phyloP scores from a whole-genome alignment of 768 basidiomycete species.

The Podaxis carcinomalis region DNA sequence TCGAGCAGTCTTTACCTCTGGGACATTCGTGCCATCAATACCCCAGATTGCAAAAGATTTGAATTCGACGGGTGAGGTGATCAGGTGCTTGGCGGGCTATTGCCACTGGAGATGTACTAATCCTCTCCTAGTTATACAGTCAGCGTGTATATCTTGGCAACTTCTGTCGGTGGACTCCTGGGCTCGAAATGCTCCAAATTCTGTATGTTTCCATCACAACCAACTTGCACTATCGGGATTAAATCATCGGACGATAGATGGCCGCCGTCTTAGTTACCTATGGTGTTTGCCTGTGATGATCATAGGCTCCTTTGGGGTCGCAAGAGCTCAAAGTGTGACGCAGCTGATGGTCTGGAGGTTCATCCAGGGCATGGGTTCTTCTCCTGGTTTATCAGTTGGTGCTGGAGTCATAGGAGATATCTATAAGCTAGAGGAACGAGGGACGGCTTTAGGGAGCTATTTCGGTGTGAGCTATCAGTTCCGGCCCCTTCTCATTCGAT shows the following conservation, averaged over 20 bases:
- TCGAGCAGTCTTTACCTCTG: conserved; percentile 11
- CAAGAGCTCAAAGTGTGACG: conserved; percentile 35
- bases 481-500: background rate
- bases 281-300: conserved; percentile 54
- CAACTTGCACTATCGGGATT: background rate
- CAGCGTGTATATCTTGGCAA: conserved; percentile 29
- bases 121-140: conserved; percentile 25
- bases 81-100: conserved; percentile 2
- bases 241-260: conserved; percentile 40
- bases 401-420: conserved; percentile 65
- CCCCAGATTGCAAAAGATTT: conserved; percentile 16
- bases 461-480: conserved; percentile 36
- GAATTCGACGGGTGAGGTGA: conserved; percentile 5
- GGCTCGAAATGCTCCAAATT: conserved; percentile 34
- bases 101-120: background rate
- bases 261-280: conserved; percentile 61
- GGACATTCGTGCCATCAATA: conserved; percentile 14
- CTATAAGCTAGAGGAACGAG: conserved; percentile 59
- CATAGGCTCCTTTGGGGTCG: conserved; percentile 59
- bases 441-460: conserved; percentile 55
- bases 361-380: conserved; percentile 63
- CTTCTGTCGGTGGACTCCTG: conserved; percentile 26
- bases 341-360: conserved; percentile 58
- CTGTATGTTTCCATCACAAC: conserved; percentile 21
- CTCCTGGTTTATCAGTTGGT: conserved; percentile 51